These are phyloP conservation scores for Saccharomycopsis sp. DNA, from an alignment of 805 yeast genomes.

Conservation along the genomic window DNA sequence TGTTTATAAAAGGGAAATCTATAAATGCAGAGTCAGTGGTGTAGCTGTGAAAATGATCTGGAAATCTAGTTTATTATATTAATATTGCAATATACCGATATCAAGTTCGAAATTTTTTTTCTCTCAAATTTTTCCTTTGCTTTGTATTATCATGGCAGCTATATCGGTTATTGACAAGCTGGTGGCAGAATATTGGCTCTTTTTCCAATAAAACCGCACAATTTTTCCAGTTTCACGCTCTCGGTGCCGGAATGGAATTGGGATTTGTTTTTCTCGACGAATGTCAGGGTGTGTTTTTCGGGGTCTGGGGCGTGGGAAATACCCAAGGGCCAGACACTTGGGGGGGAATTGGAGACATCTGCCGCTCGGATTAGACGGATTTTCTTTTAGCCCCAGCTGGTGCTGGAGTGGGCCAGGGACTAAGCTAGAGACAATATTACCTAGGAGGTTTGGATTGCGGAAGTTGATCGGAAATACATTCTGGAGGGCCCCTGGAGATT, in stretches of 20 bases:
- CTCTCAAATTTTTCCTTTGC: not conserved
- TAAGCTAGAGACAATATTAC: no score
- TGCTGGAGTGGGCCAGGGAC: no score
- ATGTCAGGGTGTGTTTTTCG: not conserved
- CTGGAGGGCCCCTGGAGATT: no score
- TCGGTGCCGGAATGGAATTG: conserved; percentile 1
- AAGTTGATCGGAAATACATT: no score
- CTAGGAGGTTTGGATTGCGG: no score
- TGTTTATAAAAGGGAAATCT: not conserved
- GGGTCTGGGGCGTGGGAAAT: not conserved
- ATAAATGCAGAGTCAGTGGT: not conserved
- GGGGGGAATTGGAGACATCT: not conserved
- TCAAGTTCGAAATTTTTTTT: not conserved
- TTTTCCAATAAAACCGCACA: conserved; percentile 3
- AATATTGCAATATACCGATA: not conserved
- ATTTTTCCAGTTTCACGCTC: not conserved
- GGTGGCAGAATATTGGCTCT: not conserved
- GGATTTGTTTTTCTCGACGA: not conserved
- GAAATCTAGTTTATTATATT: not conserved
- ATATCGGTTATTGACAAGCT: not conserved
- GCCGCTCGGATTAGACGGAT: conserved; percentile 1
- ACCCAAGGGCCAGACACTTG: not conserved
- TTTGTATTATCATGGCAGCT: not conserved
- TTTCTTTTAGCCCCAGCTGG: no score
- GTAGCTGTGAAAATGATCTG: not conserved